A percentile compares a stretch with the other conserved stretches of the same genome.
phyloP scores from a whole-genome alignment of 768 basidiomycete species.

The Termitomyces sp. region DNA sequence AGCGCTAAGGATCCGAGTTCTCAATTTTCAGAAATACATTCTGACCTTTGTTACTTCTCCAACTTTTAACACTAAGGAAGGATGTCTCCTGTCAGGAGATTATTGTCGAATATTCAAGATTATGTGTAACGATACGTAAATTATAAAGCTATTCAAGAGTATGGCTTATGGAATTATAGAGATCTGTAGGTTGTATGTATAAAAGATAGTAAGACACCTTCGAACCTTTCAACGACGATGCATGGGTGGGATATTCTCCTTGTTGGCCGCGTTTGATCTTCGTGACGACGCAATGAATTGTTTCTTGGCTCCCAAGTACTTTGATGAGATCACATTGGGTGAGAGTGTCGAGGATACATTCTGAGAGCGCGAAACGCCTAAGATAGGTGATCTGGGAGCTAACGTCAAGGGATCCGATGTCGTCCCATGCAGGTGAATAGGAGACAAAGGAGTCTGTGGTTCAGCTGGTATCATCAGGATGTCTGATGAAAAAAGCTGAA shows the following conservation, averaged over 20 bases:
- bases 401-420: neutral
- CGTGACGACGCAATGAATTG: neutral
- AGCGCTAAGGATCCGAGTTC: neutral
- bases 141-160: neutral
- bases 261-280: conserved; percentile 1
- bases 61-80: neutral
- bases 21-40: neutral
- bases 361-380: neutral
- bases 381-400: neutral
- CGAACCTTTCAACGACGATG: neutral
- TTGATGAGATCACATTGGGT: neutral
- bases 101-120: neutral
- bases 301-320: neutral
- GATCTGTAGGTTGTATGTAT: neutral
- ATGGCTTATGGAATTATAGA: neutral
- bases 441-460: neutral
- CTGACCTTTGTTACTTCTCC: neutral
- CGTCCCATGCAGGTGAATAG: neutral
- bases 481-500: neutral
- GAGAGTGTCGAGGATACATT: neutral
- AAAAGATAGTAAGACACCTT: neutral
- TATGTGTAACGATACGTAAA: neutral
- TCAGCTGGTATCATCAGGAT: neutral
- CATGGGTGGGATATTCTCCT: conserved; percentile 3
- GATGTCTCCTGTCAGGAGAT: neutral